Evolutionary conservation across 331 rosid species (phyloP).

Genomic region (Saraca asoca): DNA sequence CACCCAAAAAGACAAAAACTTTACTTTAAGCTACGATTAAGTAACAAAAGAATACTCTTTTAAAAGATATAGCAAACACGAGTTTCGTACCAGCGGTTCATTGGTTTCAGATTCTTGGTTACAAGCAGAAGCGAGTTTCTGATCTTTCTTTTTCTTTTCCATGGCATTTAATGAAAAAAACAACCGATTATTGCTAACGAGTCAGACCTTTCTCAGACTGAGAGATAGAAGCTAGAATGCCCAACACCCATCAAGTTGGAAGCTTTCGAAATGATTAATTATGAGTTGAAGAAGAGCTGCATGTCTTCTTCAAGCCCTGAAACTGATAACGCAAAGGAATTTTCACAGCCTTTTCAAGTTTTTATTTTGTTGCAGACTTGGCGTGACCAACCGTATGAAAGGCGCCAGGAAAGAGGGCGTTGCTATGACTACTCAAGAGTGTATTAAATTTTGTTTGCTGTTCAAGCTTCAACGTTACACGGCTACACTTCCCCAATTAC

Average conservation of each 20-base stretch:
- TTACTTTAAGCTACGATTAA: not conserved
- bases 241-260: not conserved
- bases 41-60: not conserved
- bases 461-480: slow-evolving; percentile 9
- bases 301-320: slow-evolving; percentile 30
- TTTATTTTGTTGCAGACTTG: not conserved
- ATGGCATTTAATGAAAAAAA: slow-evolving; percentile 19
- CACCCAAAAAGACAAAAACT: not conserved
- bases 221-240: slow-evolving; percentile 6
- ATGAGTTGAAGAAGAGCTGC: slow-evolving; percentile 2
- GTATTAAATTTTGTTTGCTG: not conserved
- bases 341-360: not conserved
- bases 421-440: not conserved
- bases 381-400: not conserved
- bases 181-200: not conserved
- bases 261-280: not conserved
- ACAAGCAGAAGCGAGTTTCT: slow-evolving; percentile 26
- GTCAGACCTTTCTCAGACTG: not conserved
- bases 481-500: not conserved
- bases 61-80: not conserved
- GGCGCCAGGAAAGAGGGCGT: not conserved
- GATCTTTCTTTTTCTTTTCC: slow-evolving; percentile 49
- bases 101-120: slow-evolving; percentile 38
- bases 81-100: slow-evolving; percentile 36
- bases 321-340: slow-evolving; percentile 19